Evolutionary conservation across 2,329 filamentous ascomycete genomes (phyloP).

Genomic region (Pyrenochaeta sp.): DNA sequence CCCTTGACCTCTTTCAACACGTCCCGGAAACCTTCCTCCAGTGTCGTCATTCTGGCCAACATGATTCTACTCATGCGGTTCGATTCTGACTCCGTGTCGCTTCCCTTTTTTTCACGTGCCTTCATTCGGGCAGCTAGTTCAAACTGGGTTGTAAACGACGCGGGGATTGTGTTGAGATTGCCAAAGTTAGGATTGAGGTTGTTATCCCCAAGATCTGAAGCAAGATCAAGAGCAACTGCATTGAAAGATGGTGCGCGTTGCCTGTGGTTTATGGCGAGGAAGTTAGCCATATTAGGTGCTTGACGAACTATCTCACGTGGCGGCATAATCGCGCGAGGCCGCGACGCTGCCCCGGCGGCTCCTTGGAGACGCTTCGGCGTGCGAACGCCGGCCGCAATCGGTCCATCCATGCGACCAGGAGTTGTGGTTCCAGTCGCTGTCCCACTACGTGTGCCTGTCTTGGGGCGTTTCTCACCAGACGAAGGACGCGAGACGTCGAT

Average conservation of each 20-base stretch:
- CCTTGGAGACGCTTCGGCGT: slow-evolving; percentile 53
- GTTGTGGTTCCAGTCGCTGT: slow-evolving; percentile 40
- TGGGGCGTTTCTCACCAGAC: slow-evolving; percentile 41
- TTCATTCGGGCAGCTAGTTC: slow-evolving; percentile 45
- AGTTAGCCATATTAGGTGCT: slow-evolving; percentile 63
- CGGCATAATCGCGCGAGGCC: slow-evolving; percentile 42
- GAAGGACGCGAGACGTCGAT: slow-evolving; percentile 46
- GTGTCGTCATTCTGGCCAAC: slow-evolving; percentile 87
- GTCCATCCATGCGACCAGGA: slow-evolving; percentile 39
- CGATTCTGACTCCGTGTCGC: slow-evolving; percentile 43
- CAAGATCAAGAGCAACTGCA: slow-evolving; percentile 67
- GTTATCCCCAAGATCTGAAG: slow-evolving; percentile 75
- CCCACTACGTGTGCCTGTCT: slow-evolving; percentile 42
- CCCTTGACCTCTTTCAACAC: slow-evolving; percentile 83
- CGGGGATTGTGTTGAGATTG: slow-evolving; percentile 70
- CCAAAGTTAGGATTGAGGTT: slow-evolving; percentile 67
- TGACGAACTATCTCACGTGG: slow-evolving; percentile 66
- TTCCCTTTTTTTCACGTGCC: slow-evolving; percentile 28
- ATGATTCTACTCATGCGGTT: slow-evolving; percentile 73
- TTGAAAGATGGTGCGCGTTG: slow-evolving; percentile 70
- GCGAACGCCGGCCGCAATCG: slow-evolving; percentile 41
- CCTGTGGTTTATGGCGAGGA: slow-evolving; percentile 60
- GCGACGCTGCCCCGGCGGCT: slow-evolving; percentile 37
- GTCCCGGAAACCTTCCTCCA: slow-evolving; percentile 90
- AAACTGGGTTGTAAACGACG: slow-evolving; percentile 78